Percentiles rank a stretch among this genome's conserved stretches.
Conservation (phyloP, 2,329 filamentous ascomycete species). For the Diaporthe ampelina region DNA sequence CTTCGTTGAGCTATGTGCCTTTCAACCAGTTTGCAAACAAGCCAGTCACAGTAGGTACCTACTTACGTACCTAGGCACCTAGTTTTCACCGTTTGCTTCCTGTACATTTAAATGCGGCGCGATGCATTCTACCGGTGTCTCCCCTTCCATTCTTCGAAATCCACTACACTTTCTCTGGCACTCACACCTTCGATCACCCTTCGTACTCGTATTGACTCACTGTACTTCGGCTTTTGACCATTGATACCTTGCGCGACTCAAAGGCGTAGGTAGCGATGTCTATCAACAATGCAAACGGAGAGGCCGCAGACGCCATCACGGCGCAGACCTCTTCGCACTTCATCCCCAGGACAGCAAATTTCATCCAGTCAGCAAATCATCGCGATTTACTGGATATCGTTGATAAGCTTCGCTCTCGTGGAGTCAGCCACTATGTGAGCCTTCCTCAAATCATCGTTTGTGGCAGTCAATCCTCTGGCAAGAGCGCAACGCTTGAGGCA, state of each 20-base stretch:
- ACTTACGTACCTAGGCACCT: too few species aligned
- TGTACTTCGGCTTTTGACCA: neutral
- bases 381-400: conserved; percentile 51
- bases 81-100: too few species aligned
- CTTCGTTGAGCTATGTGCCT: too few species aligned
- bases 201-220: neutral
- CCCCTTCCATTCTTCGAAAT: too few species aligned
- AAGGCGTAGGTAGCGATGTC: neutral
- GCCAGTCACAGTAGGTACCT: too few species aligned
- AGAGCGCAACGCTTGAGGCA: conserved; percentile 69
- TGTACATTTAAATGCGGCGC: too few species aligned
- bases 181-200: too few species aligned
- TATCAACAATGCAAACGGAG: neutral
- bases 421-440: conserved; percentile 50
- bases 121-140: too few species aligned
- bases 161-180: too few species aligned
- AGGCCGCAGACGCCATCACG: neutral
- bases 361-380: conserved; percentile 50
- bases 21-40: too few species aligned
- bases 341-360: conserved; percentile 44
- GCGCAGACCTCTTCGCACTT: neutral
- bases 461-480: conserved; percentile 68
- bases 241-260: neutral
- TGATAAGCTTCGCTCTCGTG: conserved; percentile 49
- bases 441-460: conserved; percentile 61